Percentiles rank a stretch among this genome's conserved stretches.
Evolutionary conservation across 352 stramenopile species (phyloP).

Genomic region (Phytophthora constricta): DNA sequence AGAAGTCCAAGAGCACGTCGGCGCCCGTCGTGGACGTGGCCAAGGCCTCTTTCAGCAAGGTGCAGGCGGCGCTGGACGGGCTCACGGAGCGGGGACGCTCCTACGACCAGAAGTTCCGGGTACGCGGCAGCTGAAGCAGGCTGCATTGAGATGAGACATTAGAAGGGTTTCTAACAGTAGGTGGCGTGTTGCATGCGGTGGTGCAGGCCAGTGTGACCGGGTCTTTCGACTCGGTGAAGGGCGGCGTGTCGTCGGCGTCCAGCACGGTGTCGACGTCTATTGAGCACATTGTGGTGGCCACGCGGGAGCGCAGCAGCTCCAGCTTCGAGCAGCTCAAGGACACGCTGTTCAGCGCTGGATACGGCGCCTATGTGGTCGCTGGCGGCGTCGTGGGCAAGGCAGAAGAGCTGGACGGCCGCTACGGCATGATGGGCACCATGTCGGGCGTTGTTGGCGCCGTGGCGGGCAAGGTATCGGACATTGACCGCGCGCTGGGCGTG

Average conservation of each 20-base stretch:
- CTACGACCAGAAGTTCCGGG: conserved; percentile 75
- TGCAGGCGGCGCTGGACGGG: conserved; percentile 55
- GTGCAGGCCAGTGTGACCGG: conserved; percentile 38
- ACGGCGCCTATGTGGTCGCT: conserved; percentile 59
- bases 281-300: conserved; percentile 68
- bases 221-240: conserved; percentile 53
- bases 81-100: conserved; percentile 68
- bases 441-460: conserved; percentile 55
- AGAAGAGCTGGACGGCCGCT: conserved; percentile 64
- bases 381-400: conserved; percentile 62
- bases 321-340: conserved; percentile 69
- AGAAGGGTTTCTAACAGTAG: not conserved
- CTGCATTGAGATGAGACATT: not conserved
- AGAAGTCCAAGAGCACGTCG: conserved; percentile 61
- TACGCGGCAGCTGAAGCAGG: conserved; percentile 3
- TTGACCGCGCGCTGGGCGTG: conserved; percentile 68
- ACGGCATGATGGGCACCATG: conserved; percentile 61
- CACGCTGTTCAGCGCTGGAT: conserved; percentile 57
- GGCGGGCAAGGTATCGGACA: conserved; percentile 56
- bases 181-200: not conserved
- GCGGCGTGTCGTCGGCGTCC: conserved; percentile 42
- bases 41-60: conserved; percentile 62
- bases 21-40: conserved; percentile 53
- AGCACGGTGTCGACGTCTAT: conserved; percentile 69
- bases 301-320: conserved; percentile 57